Conservation (phyloP, 805 yeast genomes). For the Pichia nakasei region DNA sequence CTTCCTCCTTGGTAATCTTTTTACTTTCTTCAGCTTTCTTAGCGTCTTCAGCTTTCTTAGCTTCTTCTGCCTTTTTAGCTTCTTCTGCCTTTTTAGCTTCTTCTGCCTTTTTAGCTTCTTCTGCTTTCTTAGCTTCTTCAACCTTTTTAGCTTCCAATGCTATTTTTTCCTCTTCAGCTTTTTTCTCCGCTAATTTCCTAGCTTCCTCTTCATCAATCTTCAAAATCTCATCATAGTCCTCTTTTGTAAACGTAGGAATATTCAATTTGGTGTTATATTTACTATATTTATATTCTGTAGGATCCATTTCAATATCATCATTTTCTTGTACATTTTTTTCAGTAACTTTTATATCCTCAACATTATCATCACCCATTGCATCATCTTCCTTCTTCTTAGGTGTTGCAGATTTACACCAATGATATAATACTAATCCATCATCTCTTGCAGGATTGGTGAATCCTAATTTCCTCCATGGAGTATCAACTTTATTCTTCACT, state of each 20-base stretch:
- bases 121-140: not conserved
- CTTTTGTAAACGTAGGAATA: slow-evolving; percentile 60
- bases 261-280: slow-evolving; percentile 63
- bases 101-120: not conserved
- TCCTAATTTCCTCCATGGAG: slow-evolving; percentile 66
- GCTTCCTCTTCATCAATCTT: slow-evolving; percentile 15
- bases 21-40: not conserved
- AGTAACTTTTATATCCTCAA: not conserved
- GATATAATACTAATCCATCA: slow-evolving; percentile 49
- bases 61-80: not conserved
- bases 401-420: slow-evolving; percentile 74
- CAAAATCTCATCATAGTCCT: slow-evolving; percentile 46
- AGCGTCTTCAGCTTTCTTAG: not conserved
- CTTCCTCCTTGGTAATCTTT: not conserved
- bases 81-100: not conserved
- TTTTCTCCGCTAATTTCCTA: not conserved
- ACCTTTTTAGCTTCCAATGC: not conserved
- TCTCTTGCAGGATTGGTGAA: slow-evolving; percentile 49
- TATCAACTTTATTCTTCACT: slow-evolving; percentile 50
- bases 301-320: slow-evolving; percentile 17
- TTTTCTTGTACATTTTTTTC: not conserved
- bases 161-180: not conserved
- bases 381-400: not conserved
- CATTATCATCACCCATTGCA: not conserved
- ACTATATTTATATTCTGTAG: slow-evolving; percentile 47